phyloP scores from a whole-genome alignment of 1,139 yeast genomes.

The Yamadazyma mexicana region DNA sequence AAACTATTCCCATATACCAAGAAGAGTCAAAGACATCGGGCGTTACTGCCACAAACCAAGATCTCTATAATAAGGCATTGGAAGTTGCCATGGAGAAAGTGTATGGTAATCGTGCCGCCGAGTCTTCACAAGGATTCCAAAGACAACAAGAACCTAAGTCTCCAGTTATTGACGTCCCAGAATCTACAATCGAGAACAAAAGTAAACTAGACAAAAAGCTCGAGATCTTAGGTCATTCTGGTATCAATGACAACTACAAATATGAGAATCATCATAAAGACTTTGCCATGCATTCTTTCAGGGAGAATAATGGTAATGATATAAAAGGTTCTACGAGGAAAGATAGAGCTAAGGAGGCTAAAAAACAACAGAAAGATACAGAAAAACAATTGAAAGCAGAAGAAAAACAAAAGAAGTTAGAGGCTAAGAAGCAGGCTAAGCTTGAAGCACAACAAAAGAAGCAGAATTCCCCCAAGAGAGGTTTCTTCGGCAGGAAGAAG shows the following conservation, averaged over 20 bases:
- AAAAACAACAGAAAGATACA: conserved; percentile 19
- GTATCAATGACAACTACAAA: conserved; percentile 29
- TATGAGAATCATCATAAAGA: conserved; percentile 43
- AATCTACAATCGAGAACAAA: conserved; percentile 10
- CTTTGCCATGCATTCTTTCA: conserved; percentile 38
- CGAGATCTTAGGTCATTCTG: conserved; percentile 20
- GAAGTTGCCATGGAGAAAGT: conserved; percentile 43
- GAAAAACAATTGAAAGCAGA: conserved; percentile 19
- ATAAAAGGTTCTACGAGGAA: conserved; percentile 22
- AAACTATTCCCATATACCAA: conserved; percentile 38
- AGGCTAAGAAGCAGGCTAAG: conserved; percentile 15
- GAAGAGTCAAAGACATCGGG: conserved; percentile 6
- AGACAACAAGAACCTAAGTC: background rate
- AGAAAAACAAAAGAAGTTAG: conserved; percentile 15
- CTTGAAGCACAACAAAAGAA: conserved; percentile 14
- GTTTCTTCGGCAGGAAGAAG: conserved; percentile 16
- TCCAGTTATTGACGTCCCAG: background rate
- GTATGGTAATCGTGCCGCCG: conserved; percentile 25
- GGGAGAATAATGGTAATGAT: conserved; percentile 19
- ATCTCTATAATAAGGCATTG: conserved; percentile 39
- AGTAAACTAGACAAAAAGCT: conserved; percentile 16
- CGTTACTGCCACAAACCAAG: conserved; percentile 14
- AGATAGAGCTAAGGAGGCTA: conserved; percentile 37
- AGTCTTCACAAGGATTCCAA: conserved; percentile 4
- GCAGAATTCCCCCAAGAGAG: conserved; percentile 13